A percentile compares a stretch with the other conserved stretches of the same genome.
Evolutionary conservation across 345 rosid species (phyloP).

Genomic region (Arabidopsis thaliana): TAIR10.1 NC_003075.7:7187501-7188000

Average conservation of each 20-base stretch:
- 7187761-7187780: constrained; percentile 28
- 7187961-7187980: constrained; percentile 53
- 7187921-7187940: constrained; percentile 19
- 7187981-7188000: constrained; percentile 82
- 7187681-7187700: constrained; percentile 87
- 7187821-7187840: constrained; percentile 95
- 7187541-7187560: constrained; percentile 68
- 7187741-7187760: constrained; percentile 66
- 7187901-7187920: constrained; percentile 59
- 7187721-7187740: constrained; percentile 83
- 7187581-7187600: constrained; percentile 73
- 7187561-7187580: constrained; percentile 87
- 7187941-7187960: constrained; percentile 15
- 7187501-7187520: constrained; percentile 60
- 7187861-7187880: constrained; percentile 49
- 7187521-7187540: constrained; percentile 51
- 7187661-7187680: constrained; percentile 35
- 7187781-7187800: constrained; percentile 7
- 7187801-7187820: constrained; percentile 28
- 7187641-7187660: constrained; percentile 9
- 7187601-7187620: constrained; percentile 32
- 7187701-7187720: constrained; percentile 78
- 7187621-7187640: constrained; percentile 12
- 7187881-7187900: constrained; percentile 51
- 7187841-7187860: constrained; percentile 83